These are phyloP conservation scores for Taphrina sp. DNA, from an alignment of 1,139 yeast genomes.

Conservation along the genomic window DNA sequence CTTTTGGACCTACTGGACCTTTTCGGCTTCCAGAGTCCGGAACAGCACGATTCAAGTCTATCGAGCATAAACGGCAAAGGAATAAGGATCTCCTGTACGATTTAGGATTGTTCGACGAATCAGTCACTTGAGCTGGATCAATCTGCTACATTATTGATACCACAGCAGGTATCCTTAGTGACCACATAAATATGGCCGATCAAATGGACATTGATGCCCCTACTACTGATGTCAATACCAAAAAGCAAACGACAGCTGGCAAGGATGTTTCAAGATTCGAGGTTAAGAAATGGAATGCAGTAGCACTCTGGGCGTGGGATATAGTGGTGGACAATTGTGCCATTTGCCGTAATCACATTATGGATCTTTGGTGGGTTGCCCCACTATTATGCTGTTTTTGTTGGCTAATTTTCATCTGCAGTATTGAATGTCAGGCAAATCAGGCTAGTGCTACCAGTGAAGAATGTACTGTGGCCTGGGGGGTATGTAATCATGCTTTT, in stretches of 20 bases:
- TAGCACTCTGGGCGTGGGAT: constrained; percentile 99
- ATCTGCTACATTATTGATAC: too few species aligned
- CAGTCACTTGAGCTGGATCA: too few species aligned
- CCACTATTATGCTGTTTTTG: too few species aligned
- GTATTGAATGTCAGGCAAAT: constrained; percentile 86
- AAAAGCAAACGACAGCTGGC: too few species aligned
- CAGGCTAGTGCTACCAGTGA: constrained; percentile 65
- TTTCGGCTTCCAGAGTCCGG: too few species aligned
- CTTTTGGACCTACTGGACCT: too few species aligned
- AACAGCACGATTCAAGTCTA: too few species aligned
- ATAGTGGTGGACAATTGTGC: constrained; percentile 96
- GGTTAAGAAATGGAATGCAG: constrained; percentile 76
- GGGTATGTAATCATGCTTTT: constrained; percentile 90
- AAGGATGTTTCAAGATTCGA: constrained; percentile 53
- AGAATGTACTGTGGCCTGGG: constrained; percentile 97
- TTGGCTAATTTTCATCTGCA: neutral
- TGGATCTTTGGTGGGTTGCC: constrained; percentile 78
- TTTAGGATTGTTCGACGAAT: too few species aligned
- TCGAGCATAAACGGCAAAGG: too few species aligned
- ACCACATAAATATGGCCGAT: constrained; percentile 44
- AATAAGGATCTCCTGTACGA: too few species aligned
- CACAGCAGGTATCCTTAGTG: too few species aligned
- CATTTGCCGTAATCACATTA: constrained; percentile 93
- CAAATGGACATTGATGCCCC: constrained; percentile 44
- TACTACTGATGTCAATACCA: too few species aligned